Percentiles rank a stretch among this genome's conserved stretches.
phyloP scores from a whole-genome alignment of 441 rosid species.

The Geranium incanum region DNA sequence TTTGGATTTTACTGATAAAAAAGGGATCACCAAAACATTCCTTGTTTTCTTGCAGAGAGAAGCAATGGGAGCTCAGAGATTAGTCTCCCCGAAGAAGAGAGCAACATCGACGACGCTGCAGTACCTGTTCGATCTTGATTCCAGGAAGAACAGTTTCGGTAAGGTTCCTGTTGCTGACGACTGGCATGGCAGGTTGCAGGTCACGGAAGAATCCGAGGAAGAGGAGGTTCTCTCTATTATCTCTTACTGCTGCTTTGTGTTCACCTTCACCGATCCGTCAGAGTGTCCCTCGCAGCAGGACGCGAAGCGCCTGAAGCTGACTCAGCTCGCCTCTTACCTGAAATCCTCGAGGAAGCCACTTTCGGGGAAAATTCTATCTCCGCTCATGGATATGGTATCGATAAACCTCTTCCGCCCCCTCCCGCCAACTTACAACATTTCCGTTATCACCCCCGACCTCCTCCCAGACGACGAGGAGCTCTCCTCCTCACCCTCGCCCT shows the following conservation, averaged over 20 bases:
- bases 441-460: constrained; percentile 41
- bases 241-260: constrained; percentile 47
- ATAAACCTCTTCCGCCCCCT: constrained; percentile 65
- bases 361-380: constrained; percentile 63
- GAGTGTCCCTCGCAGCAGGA: constrained; percentile 76
- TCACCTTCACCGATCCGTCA: constrained; percentile 56
- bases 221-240: constrained; percentile 33
- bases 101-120: constrained; percentile 27
- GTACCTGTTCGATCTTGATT: constrained; percentile 35
- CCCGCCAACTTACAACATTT: constrained; percentile 42
- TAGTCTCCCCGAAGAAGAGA: constrained; percentile 27
- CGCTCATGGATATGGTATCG: constrained; percentile 57
- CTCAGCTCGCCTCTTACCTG: constrained; percentile 70
- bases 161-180: not conserved
- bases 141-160: constrained; percentile 10
- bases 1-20: constrained; percentile 22
- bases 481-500: constrained; percentile 44
- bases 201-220: constrained; percentile 20
- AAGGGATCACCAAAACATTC: constrained; percentile 10
- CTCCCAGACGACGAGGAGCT: constrained; percentile 66
- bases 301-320: constrained; percentile 62
- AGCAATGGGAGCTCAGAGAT: constrained; percentile 33
- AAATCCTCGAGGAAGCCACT: constrained; percentile 41
- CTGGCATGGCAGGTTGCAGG: not conserved
- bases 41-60: constrained; percentile 10